Base-by-base conservation (phyloP, 208 protist species). In the Trypanosoma platydactyli region DNA sequence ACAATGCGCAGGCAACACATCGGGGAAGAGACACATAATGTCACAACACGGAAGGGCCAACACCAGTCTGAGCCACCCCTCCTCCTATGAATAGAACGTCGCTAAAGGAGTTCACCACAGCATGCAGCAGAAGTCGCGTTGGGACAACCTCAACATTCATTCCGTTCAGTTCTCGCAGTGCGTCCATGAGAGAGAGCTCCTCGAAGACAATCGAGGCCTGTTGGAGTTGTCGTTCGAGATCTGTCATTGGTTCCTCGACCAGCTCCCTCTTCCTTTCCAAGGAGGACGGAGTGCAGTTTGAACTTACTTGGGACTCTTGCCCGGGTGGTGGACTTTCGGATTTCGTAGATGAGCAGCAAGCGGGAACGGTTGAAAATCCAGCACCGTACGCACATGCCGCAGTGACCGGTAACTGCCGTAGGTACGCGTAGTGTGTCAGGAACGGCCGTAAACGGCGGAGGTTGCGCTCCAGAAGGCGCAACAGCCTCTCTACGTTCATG, bases 91-190 rank as follows among this genome's bases (percentile, higher is more conserved):
- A 66, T 15, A 94, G 63, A 13, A 91, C 79, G 58, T 94, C 89
- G 27, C 77, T 79, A 64, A 94, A 92, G 62, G 89, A 81, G 70
- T 94, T 94, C 41, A 92, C 80, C 12, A 91, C 81, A 5, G 83
- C 62, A 68, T 94, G 89, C 25, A 94, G 66, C 61, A 94, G 79
- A 30, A 92, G 62, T 24, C 72, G 69, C 20, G 88, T 94, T 20
- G 84, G 81, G 22, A 90, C 76, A 12, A 71, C 55, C 13, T 77
- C 75, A 66, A 94, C 75, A 15, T 68, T 60, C 48, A 72, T 75
- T 27, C 81, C 77, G 30, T 74, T 77, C 61, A 87, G 84, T 33
- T 76, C n/a, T 38, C n/a, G 25, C 53, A 94, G 69, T 11, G 59
- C 20, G 11, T 68, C 65, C 46, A 94, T 59, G 20, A 91, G 59